A percentile compares a stretch with the other conserved stretches of the same genome.
phyloP scores from a whole-genome alignment of 1,284 basidiomycete species.

The Ustilago trichophora region DNA sequence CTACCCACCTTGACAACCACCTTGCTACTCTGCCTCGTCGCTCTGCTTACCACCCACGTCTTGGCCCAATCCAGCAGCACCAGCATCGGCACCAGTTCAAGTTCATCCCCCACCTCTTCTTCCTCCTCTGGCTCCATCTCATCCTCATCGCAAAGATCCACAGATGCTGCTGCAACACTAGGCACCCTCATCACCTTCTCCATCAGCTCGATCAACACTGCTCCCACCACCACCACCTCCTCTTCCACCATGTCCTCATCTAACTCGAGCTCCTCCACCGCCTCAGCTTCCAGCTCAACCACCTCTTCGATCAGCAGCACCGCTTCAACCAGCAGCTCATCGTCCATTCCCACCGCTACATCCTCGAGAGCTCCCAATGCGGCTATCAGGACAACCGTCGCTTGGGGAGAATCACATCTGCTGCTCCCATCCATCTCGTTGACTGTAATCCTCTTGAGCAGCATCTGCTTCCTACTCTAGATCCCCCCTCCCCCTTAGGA shows the following conservation, averaged over 20 bases:
- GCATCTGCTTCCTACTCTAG: slow-evolving; percentile 39
- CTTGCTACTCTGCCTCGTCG: neutral
- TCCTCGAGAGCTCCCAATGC: slow-evolving; percentile 11
- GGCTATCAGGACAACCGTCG: neutral
- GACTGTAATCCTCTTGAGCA: slow-evolving; percentile 21
- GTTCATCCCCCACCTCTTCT: too few species aligned
- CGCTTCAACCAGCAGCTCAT: too few species aligned
- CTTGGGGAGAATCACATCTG: slow-evolving; percentile 5
- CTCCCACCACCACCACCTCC: slow-evolving; percentile 4
- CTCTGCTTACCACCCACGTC: slow-evolving; percentile 10
- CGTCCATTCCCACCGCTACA: slow-evolving; percentile 1
- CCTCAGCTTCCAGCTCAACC: slow-evolving; percentile 1
- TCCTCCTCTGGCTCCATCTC: slow-evolving; percentile 2
- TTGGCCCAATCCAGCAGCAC: slow-evolving; percentile 5
- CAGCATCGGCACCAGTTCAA: too few species aligned
- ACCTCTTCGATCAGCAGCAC: neutral
- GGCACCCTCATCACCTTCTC: slow-evolving; percentile 31
- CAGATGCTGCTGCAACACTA: slow-evolving; percentile 38
- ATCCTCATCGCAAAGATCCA: slow-evolving; percentile 7
- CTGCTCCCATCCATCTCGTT: slow-evolving; percentile 10
- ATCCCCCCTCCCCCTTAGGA: too few species aligned
- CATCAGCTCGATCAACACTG: slow-evolving; percentile 25
- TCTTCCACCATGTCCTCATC: too few species aligned
- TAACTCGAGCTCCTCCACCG: slow-evolving; percentile 5
- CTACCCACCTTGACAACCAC: neutral